These are phyloP conservation scores for Raffaelea albimanens DNA, from an alignment of 2,329 filamentous ascomycete genomes.

Conservation along the genomic window DNA sequence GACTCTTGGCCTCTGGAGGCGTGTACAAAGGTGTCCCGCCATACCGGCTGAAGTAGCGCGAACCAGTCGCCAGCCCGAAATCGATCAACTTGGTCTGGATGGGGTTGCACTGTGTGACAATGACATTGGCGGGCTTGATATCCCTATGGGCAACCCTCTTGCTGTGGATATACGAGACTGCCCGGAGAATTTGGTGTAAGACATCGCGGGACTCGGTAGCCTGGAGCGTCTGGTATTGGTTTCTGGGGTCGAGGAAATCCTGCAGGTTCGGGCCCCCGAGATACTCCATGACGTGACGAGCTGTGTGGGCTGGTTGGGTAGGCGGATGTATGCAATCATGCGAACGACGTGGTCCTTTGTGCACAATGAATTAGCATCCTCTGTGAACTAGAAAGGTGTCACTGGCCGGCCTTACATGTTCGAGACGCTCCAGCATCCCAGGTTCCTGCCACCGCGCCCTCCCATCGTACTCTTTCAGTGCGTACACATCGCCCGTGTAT, in stretches of 20 bases:
- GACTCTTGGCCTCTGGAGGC: neutral
- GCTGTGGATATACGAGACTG: conserved; percentile 5
- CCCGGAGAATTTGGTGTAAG: conserved; percentile 6
- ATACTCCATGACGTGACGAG: conserved; percentile 5
- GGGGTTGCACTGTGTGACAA: conserved; percentile 1
- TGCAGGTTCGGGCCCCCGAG: conserved; percentile 3
- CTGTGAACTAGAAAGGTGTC: neutral
- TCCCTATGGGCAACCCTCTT: conserved; percentile 3
- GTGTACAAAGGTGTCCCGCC: conserved; percentile 5
- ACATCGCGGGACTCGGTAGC: neutral
- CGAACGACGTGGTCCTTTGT: conserved; percentile 5
- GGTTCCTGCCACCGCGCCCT: neutral
- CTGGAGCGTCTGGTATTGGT: neutral
- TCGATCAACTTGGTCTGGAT: conserved; percentile 5
- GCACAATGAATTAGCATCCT: neutral
- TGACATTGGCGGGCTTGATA: conserved; percentile 11
- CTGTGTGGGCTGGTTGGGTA: neutral
- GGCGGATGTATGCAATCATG: neutral
- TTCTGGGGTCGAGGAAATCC: neutral
- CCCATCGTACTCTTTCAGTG: conserved; percentile 5
- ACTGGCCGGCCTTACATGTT: neutral
- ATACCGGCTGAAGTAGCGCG: neutral
- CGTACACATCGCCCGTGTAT: conserved; percentile 2
- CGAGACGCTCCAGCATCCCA: neutral
- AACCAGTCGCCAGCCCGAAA: conserved; percentile 5